Base-by-base conservation (phyloP, 2,329 filamentous ascomycete species). In the Apiospora saccharicola region DNA sequence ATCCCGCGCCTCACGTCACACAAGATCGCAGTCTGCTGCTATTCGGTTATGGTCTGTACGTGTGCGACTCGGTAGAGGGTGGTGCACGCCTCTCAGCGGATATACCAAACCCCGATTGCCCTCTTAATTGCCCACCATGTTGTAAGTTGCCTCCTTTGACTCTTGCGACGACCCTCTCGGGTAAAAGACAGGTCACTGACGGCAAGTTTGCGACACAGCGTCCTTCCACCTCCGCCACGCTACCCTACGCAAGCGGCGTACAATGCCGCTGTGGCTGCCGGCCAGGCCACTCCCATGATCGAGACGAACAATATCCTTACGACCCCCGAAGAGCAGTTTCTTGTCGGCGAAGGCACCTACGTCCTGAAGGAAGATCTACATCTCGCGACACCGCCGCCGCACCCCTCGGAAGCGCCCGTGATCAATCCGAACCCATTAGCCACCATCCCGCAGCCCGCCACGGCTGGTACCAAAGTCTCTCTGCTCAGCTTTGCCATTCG, bases 261-360 rank as follows among this genome's bases (percentile, higher is more conserved):
- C 82, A 93, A 93, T 85, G 91, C 92, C 77, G 90, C 90, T 75
- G 88, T 92, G 71, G 90, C 90, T 75, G 89, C 91, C 79, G 91
- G 91, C 74, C 88, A 92, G 81, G 87, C 90, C 70, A 87, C 90
- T 49, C 92, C 93, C 49, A 90, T 97, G 82, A 92, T 98, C 79
- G 96, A 99, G 87, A 98, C 96, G 71, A 97, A 96, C 83, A 99
- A 98, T 81, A 92, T 91, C 51, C 86, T 99, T 74, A 90, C 90
- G 72, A 93, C 93, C 78, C 96, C 93, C 34, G 95, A 98, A 78
- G 94, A 94, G 83, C 94, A 97, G 81, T 92, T 99, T 76, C 91
- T 98, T 61, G 95, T 96, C 68, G 96, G 96, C 82, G 96, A 99
- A 90, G 96, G 95, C 94, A 78, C 94, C 74, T 99, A 99, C 80